Conservation (phyloP, 2,329 filamentous ascomycete genomes). For the Monascus ruber region DNA sequence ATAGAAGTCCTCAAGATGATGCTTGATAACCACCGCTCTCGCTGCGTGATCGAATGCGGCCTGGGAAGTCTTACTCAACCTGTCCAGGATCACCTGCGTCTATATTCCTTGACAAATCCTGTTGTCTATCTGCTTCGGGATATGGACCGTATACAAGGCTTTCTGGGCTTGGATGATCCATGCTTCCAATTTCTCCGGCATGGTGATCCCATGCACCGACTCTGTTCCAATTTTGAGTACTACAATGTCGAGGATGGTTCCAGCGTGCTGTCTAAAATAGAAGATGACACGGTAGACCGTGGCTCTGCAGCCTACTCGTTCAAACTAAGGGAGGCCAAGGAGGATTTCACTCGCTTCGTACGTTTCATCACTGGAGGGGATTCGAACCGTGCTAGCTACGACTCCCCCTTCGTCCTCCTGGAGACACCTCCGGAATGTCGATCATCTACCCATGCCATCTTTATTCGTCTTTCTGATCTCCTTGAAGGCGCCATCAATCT, state of each 20-base stretch:
- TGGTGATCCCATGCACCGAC: conserved; percentile 35
- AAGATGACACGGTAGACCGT: conserved; percentile 31
- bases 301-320: conserved; percentile 37
- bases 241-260: conserved; percentile 39
- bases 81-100: conserved; percentile 30
- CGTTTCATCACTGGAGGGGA: conserved; percentile 46
- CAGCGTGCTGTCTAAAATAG: conserved; percentile 7
- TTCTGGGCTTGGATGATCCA: conserved; percentile 34
- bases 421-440: conserved; percentile 49
- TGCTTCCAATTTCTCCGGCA: conserved; percentile 32
- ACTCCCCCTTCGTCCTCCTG: conserved; percentile 50
- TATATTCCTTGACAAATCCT: conserved; percentile 26
- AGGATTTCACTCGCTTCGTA: conserved; percentile 50
- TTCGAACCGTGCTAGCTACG: conserved; percentile 41
- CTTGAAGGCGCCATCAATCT: conserved; percentile 30
- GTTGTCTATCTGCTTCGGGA: conserved; percentile 32
- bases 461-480: conserved; percentile 27
- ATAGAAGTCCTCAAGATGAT: conserved; percentile 32
- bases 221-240: conserved; percentile 37
- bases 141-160: conserved; percentile 26
- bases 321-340: conserved; percentile 42
- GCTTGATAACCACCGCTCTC: conserved; percentile 32
- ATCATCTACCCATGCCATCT: conserved; percentile 34
- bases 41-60: conserved; percentile 34
- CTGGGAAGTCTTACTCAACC: conserved; percentile 32